Evolutionary conservation across 192 early-diverging fungal species (phyloP).

Genomic region (Rhizophagus clarus): DNA sequence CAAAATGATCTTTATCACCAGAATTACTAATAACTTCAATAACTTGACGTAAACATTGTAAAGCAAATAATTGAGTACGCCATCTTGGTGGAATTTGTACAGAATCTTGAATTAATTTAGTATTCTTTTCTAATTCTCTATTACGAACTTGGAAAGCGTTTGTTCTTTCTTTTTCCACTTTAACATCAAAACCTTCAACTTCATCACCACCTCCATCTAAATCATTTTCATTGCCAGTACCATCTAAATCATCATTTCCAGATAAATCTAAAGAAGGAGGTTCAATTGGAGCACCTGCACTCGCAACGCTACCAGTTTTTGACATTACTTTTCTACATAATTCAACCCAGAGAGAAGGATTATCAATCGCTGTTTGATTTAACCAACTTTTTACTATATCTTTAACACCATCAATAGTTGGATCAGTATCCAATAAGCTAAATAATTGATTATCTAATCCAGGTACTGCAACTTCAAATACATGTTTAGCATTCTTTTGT

Average conservation of each 20-base stretch:
- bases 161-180: background rate
- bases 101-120: background rate
- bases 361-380: slow-evolving; percentile 60
- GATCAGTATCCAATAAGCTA: slow-evolving; percentile 76
- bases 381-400: slow-evolving; percentile 63
- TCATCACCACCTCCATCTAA: slow-evolving; percentile 33
- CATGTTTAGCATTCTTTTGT: slow-evolving; percentile 70
- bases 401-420: slow-evolving; percentile 56
- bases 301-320: slow-evolving; percentile 55
- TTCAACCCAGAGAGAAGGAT: slow-evolving; percentile 82
- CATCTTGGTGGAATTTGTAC: slow-evolving; percentile 62
- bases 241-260: slow-evolving; percentile 50
- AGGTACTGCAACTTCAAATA: slow-evolving; percentile 63
- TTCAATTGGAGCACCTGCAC: slow-evolving; percentile 29
- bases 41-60: slow-evolving; percentile 70
- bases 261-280: slow-evolving; percentile 30
- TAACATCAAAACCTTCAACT: slow-evolving; percentile 25
- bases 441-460: slow-evolving; percentile 82
- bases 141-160: background rate
- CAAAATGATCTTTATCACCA: slow-evolving; percentile 66
- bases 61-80: slow-evolving; percentile 81
- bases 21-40: slow-evolving; percentile 61
- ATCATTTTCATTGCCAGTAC: slow-evolving; percentile 41
- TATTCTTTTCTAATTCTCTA: slow-evolving; percentile 10
- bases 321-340: slow-evolving; percentile 79